A percentile compares a stretch with the other conserved stretches of the same genome.
These are phyloP conservation scores for Starmerella apis DNA, from an alignment of 805 yeast species.

Conservation along the genomic window DNA sequence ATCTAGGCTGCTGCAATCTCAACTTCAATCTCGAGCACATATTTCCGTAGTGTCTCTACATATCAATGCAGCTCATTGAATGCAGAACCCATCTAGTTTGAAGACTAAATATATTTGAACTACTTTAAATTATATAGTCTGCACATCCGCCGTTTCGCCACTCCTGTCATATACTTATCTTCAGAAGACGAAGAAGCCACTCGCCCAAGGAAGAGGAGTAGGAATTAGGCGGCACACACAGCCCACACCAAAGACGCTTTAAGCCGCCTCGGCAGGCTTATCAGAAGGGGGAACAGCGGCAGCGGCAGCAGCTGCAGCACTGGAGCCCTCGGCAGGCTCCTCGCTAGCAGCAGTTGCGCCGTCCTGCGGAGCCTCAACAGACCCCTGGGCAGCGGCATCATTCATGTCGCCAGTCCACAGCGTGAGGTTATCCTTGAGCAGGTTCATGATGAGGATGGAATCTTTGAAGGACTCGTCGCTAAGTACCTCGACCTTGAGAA, in stretches of 20 bases:
- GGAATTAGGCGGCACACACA: neutral
- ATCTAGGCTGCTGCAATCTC: too few species aligned
- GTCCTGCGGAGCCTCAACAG: slow-evolving; percentile 14
- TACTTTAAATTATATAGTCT: slow-evolving; percentile 1
- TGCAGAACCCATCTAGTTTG: neutral
- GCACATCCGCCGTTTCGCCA: neutral
- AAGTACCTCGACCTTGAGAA: slow-evolving; percentile 95
- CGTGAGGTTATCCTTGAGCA: slow-evolving; percentile 60
- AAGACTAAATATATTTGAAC: neutral
- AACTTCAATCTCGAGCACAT: too few species aligned
- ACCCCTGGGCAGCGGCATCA: slow-evolving; percentile 32
- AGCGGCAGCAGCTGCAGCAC: slow-evolving; percentile 21
- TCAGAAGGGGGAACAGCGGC: slow-evolving; percentile 11
- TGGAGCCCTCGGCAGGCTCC: slow-evolving; percentile 16
- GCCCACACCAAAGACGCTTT: neutral
- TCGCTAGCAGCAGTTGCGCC: slow-evolving; percentile 11
- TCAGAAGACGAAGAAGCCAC: neutral
- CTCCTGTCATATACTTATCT: neutral
- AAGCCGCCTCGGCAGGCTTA: slow-evolving; percentile 6
- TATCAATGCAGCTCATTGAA: too few species aligned
- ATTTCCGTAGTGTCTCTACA: too few species aligned
- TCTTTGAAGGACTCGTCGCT: slow-evolving; percentile 98
- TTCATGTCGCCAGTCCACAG: slow-evolving; percentile 51
- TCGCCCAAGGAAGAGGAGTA: neutral
- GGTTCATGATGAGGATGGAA: slow-evolving; percentile 97